Evolutionary conservation across 306 rosid species (phyloP), one percentile per base, ranked within the genome.

Genomic region (Casuarina cunninghamiana): DNA sequence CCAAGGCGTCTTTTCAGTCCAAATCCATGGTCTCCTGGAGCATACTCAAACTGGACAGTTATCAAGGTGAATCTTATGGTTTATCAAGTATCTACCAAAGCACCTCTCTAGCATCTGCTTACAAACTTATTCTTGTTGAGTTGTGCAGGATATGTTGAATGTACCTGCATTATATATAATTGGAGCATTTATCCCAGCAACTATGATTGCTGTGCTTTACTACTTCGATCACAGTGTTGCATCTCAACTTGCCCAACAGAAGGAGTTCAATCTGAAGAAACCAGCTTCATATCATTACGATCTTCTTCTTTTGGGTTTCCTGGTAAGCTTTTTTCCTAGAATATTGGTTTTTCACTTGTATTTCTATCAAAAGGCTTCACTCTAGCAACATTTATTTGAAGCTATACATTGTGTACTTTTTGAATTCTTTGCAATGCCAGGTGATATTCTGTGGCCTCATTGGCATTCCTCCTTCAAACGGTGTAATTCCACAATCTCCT

Each of bases 401-500:
- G 45, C 53, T 41, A 12, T 78, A 75, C 78, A 53, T 66, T 53
- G 48, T 71, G 19, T 69, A 67, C 44, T 77, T 80, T 66, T 70
- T 16, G 13, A 78, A 75, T 73, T 73, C 26, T 66, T 80, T 75
- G 72, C 48, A 45, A 77, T 81, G 79, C 45, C 88, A 94, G 98
- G 91, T 90, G 67, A 81, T 94, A 79, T 73, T 94, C 49, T 90
- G 98, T 71, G 98, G 98, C 66, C 98, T 94, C 63, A 85, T 94
- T 53, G 98, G 98, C 80, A 87, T 94, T 78, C 98, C 98, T 81
- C 98, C 97, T 69, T 84, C 98, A 43, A 94, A 94, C 57, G 98
- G 98, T 13, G 98, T 94, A 74, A 94, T 94, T 79, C 98, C 98
- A 53, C 98, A 94, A 82, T 94, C 98, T 89, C 98, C 98, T 1